These are phyloP conservation scores for Hymenoscyphus fraxineus DNA, from an alignment of 2,329 filamentous ascomycete genomes.

Conservation along the genomic window DNA sequence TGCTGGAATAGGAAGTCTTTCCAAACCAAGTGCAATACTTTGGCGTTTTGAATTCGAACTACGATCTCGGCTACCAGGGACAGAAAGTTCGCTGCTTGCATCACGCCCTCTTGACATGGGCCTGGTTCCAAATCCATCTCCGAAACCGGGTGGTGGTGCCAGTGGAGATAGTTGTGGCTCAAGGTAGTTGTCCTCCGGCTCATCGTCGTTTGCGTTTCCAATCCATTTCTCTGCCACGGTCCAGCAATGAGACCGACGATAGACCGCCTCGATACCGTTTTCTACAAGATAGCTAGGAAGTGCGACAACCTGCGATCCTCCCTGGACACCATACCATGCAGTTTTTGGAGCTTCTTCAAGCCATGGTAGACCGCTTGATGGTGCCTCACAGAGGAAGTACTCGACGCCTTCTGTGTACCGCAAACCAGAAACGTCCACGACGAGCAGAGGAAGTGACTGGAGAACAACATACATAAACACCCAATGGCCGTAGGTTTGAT, in stretches of 20 bases:
- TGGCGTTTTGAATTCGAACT: constrained; percentile 23
- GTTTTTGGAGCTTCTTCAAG: constrained; percentile 58
- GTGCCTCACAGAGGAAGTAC: constrained; percentile 76
- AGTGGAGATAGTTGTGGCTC: constrained; percentile 21
- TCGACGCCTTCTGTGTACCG: constrained; percentile 68
- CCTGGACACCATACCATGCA: constrained; percentile 73
- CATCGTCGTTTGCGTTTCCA: constrained; percentile 6
- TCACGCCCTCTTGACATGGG: constrained; percentile 18
- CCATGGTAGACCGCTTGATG: constrained; percentile 71
- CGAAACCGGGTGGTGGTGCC: constrained; percentile 30
- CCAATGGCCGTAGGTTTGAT: constrained; percentile 74
- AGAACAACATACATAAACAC: constrained; percentile 76
- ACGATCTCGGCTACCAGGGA: constrained; percentile 2
- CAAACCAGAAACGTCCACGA: constrained; percentile 69
- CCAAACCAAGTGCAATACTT: constrained; percentile 32
- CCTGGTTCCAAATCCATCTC: constrained; percentile 19
- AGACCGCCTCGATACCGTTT: constrained; percentile 64
- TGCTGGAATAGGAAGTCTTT: constrained; percentile 28
- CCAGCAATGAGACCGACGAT: constrained; percentile 68
- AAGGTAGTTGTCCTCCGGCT: neutral
- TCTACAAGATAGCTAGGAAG: constrained; percentile 59
- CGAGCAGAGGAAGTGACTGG: constrained; percentile 73
- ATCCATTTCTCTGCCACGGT: constrained; percentile 58
- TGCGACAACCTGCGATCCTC: constrained; percentile 57
- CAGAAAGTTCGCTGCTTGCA: neutral